A percentile compares a stretch with the other conserved stretches of the same genome.
Conservation (phyloP, 768 basidiomycete species). For the Crepidotus variabilis region DNA sequence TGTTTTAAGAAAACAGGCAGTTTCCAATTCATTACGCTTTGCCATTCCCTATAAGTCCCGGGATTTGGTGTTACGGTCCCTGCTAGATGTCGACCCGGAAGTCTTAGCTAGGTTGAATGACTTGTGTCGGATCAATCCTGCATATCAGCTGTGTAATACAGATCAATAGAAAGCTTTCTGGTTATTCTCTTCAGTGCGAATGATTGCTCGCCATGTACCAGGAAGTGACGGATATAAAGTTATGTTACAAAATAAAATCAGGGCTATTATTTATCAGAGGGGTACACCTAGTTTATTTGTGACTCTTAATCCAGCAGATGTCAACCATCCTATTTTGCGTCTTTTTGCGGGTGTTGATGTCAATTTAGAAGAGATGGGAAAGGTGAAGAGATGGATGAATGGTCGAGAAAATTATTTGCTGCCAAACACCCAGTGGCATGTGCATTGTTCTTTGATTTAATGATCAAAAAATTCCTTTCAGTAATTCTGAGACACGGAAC, state of each 20-base stretch:
- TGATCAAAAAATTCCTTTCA: constrained; percentile 15
- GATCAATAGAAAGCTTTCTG: constrained; percentile 5
- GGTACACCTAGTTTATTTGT: constrained; percentile 18
- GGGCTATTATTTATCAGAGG: constrained; percentile 7
- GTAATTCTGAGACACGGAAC: constrained; percentile 10
- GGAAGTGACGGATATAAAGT: constrained; percentile 18
- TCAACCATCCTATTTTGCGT: constrained; percentile 12
- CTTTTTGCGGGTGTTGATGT: constrained; percentile 13
- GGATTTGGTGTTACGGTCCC: neutral
- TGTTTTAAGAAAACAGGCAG: constrained; percentile 7
- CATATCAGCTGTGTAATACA: constrained; percentile 14
- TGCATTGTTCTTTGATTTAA: constrained; percentile 19
- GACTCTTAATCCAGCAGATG: constrained; percentile 20
- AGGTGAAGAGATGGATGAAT: constrained; percentile 5
- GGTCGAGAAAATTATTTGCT: constrained; percentile 8
- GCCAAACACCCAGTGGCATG: constrained; percentile 19
- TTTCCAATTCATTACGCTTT: constrained; percentile 13
- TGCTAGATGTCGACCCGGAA: neutral
- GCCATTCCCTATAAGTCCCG: constrained; percentile 9
- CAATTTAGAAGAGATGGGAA: constrained; percentile 10
- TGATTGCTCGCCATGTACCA: constrained; percentile 10
- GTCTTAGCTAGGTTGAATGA: neutral
- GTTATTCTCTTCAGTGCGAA: neutral
- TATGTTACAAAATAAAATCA: constrained; percentile 15
- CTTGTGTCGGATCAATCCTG: constrained; percentile 10